Conservation (phyloP, 495 filamentous ascomycete genomes). For the Neurospora sp. region DNA sequence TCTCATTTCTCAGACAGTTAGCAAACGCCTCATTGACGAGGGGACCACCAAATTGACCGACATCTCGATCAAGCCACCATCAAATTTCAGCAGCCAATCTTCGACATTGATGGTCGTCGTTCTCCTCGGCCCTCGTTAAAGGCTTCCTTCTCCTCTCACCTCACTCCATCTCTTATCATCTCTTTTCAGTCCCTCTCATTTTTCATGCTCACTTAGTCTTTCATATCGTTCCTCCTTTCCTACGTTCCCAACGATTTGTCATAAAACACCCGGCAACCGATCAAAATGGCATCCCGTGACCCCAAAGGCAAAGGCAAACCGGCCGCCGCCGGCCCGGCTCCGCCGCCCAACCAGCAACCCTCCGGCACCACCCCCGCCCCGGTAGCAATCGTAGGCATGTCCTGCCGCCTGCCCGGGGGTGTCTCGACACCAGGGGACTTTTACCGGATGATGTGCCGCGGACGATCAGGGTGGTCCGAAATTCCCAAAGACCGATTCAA, state of each 20-base stretch:
- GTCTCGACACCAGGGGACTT: slow-evolving; percentile 31
- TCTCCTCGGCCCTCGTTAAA: neutral
- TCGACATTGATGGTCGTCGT: neutral
- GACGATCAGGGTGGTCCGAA: slow-evolving; percentile 28
- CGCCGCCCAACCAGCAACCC: slow-evolving; percentile 3
- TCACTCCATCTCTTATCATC: neutral
- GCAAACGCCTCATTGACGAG: neutral
- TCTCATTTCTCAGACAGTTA: neutral
- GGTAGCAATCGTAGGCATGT: slow-evolving; percentile 38
- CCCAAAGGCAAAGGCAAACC: neutral
- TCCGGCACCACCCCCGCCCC: slow-evolving; percentile 12
- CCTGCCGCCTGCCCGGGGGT: slow-evolving; percentile 38
- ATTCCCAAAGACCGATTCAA: slow-evolving; percentile 60
- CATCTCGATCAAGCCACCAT: neutral
- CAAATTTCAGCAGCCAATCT: neutral
- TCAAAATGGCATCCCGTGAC: neutral
- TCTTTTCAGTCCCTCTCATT: neutral
- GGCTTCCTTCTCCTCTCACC: neutral
- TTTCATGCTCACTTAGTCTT: neutral
- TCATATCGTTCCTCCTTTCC: neutral
- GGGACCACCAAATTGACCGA: neutral
- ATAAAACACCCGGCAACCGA: neutral
- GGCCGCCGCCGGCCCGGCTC: slow-evolving; percentile 9
- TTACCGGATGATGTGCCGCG: slow-evolving; percentile 35
- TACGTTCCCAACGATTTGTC: neutral